Percentiles rank a stretch among this genome's conserved stretches.
phyloP scores from a whole-genome alignment of 176 grass and related monocot species.

The Puccinellia tenuiflora region DNA sequence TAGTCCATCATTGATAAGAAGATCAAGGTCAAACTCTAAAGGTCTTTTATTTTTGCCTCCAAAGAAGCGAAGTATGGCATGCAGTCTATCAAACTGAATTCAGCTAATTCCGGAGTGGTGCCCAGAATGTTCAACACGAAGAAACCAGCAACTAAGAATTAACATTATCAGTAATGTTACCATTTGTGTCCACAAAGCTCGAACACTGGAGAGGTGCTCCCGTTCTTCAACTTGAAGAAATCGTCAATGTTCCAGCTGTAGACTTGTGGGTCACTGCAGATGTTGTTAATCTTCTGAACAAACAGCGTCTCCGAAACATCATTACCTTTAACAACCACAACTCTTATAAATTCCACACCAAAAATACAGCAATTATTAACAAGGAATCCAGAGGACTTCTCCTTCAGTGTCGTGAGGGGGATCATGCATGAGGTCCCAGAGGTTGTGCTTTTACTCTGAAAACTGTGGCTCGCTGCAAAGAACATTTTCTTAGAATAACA shows the following conservation, averaged over 20 bases:
- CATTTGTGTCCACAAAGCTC: slow-evolving; percentile 25
- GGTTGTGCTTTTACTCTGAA: background rate
- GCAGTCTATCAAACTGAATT: background rate
- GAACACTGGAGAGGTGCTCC: slow-evolving; percentile 9
- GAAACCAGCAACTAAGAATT: background rate
- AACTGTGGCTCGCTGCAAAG: slow-evolving; percentile 37
- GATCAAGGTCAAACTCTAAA: background rate
- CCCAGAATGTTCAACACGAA: background rate
- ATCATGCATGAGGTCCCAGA: slow-evolving; percentile 24
- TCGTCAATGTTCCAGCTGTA: slow-evolving; percentile 27
- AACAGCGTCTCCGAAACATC: background rate
- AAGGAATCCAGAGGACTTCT: slow-evolving; percentile 7
- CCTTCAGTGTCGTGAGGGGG: slow-evolving; percentile 14
- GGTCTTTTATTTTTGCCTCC: background rate
- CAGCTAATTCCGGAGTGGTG: background rate
- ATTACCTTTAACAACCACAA: background rate
- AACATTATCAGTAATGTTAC: background rate
- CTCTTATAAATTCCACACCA: slow-evolving; percentile 26
- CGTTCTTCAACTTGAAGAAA: slow-evolving; percentile 16
- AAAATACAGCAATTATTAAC: slow-evolving; percentile 14
- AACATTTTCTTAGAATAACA: background rate
- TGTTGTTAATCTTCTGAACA: slow-evolving; percentile 18
- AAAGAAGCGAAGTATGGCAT: background rate
- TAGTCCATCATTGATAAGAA: background rate
- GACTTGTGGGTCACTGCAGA: background rate